Base-by-base conservation (phyloP, 1,284 basidiomycete genomes). In the Inonotus hispidus region DNA sequence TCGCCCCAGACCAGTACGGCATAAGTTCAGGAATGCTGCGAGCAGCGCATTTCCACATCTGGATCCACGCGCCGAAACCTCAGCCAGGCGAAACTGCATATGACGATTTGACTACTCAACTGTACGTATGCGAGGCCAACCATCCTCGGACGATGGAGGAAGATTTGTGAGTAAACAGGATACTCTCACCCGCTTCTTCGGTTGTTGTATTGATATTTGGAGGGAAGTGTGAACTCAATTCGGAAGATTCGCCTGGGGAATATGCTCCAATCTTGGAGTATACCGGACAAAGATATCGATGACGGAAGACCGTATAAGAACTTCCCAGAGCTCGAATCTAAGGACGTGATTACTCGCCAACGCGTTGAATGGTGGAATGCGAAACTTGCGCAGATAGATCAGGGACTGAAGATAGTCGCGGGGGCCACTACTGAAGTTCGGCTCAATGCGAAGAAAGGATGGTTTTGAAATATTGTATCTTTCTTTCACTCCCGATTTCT, bases 101-200 rank as follows among this genome's bases (percentile, higher is more conserved):
- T 41, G 62, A 66, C 13, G 27, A 53, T 10, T 53, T 72, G 56
- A 71, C 70, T 43, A 70, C 69, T 3, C 70, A 72, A 63, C 56
- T 67, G 53, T 71, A 71, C 53, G 56, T 71, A 1, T 71, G 69
- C 60, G 54, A 63, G 16, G 64, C 59, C 19, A 72, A 72, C 62
- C 63, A 68, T 54, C 19, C 54, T 25, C 45, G 46, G 19, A 45
- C 50, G 14, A 60, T 70, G 63, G 25, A 55, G 21, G 27, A 27
- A 1, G 71, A 72, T 54, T 58, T 70, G 71, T 72, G 56, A 46
- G 70, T 66, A 6, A 21, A 16, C 39, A n/a, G n/a, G n/a, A 11
- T 50, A 14, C 2, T 37, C 21, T 6, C 41, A 46, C 21, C 25
- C 27, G n/a, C 1, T 25, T 49, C 39, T n/a, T n/a, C 8, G 5